These are phyloP conservation scores for Mangifera indica DNA, from an alignment of 345 rosid species.

Conservation along the genomic window DNA sequence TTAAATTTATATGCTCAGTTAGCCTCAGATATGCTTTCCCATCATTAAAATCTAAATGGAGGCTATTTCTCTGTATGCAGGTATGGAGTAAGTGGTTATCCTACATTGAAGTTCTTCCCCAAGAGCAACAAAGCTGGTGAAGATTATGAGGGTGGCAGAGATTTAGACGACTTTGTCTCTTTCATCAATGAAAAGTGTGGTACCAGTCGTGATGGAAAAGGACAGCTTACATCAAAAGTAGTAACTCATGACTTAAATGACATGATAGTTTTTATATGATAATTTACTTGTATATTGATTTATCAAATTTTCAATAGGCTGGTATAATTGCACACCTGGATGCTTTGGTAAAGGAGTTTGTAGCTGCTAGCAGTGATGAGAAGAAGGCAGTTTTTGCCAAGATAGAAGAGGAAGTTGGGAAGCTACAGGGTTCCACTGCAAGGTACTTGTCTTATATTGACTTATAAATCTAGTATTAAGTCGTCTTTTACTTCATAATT, in stretches of 20 bases:
- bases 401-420: conserved; percentile 74
- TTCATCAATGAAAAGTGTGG: conserved; percentile 85
- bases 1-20: not conserved
- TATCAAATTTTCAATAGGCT: conserved; percentile 48
- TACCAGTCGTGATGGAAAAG: conserved; percentile 83
- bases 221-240: conserved; percentile 80
- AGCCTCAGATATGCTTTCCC: not conserved
- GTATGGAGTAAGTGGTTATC: conserved; percentile 88
- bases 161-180: conserved; percentile 78
- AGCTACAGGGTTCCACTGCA: conserved; percentile 60
- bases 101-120: conserved; percentile 90
- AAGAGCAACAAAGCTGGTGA: conserved; percentile 91
- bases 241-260: conserved; percentile 17
- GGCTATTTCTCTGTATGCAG: conserved; percentile 31
- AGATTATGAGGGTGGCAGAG: conserved; percentile 90
- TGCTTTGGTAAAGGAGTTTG: conserved; percentile 76
- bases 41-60: not conserved
- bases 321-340: conserved; percentile 80
- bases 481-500: not conserved
- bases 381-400: conserved; percentile 62
- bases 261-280: not conserved
- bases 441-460: conserved; percentile 41
- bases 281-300: not conserved
- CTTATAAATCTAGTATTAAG: not conserved
- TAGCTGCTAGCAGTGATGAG: conserved; percentile 69